Percentiles rank a stretch among this genome's conserved stretches.
Evolutionary conservation across 805 yeast species (phyloP).

Genomic region (Lachancea sp.): DNA sequence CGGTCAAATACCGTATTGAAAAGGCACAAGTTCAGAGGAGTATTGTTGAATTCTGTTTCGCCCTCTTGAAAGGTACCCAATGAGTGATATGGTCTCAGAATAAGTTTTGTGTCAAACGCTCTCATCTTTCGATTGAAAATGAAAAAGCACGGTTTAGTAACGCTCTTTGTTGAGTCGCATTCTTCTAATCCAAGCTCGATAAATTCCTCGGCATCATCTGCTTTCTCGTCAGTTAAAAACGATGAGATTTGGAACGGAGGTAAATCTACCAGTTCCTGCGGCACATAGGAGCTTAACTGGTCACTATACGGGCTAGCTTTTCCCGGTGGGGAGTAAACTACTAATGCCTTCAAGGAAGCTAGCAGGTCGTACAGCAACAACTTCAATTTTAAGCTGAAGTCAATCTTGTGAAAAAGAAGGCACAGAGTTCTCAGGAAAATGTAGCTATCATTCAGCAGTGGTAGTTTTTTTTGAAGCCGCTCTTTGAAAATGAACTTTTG

Average conservation of each 20-base stretch:
- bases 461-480: constrained; percentile 9
- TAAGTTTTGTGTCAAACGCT: constrained; percentile 14
- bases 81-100: constrained; percentile 23
- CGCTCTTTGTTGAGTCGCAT: neutral
- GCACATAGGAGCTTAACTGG: constrained; percentile 13
- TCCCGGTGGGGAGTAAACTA: constrained; percentile 20
- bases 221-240: constrained; percentile 12
- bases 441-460: neutral
- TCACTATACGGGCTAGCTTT: constrained; percentile 1
- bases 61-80: constrained; percentile 25
- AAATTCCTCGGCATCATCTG: neutral
- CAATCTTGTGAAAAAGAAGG: constrained; percentile 22
- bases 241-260: constrained; percentile 33
- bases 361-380: constrained; percentile 28
- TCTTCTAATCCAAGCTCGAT: constrained; percentile 6
- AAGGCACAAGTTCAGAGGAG: constrained; percentile 26
- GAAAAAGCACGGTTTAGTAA: constrained; percentile 6
- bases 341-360: constrained; percentile 26
- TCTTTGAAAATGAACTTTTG: constrained; percentile 21
- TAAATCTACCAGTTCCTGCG: constrained; percentile 18
- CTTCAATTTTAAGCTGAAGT: constrained; percentile 25
- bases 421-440: constrained; percentile 16
- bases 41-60: constrained; percentile 20
- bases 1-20: constrained; percentile 28
- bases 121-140: constrained; percentile 20